Base-by-base conservation (phyloP, 495 filamentous ascomycete species). In the Podospora didyma region DNA sequence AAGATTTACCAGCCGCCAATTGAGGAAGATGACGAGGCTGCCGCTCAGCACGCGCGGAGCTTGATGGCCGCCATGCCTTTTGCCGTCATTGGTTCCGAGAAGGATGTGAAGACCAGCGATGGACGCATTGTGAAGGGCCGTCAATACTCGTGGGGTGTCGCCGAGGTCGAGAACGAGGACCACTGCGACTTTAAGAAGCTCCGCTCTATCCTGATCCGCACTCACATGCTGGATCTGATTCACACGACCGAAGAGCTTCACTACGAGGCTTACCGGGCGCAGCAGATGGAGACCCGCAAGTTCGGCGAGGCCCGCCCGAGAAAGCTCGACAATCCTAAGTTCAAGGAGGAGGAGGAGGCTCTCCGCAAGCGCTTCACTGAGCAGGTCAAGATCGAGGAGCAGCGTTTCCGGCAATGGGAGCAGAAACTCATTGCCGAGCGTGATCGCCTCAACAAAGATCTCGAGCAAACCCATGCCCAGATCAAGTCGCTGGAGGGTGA, bases 141-240 rank as follows among this genome's bases (percentile, higher is more conserved):
- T 51, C 94, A 97, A 75, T 98, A 98, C 73, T 89, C 91, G 51
- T 98, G 94, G 94, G 94, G 94, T 78, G 94, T 97, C 60, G 94
- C 95, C 54, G 94, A 98, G 73, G 94, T 98, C 50, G 94, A 98
- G 84, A 97, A 98, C 73, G 94, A 98, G 73, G 94, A 97, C 59
- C 94, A 98, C 85, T 98, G 94, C 75, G 94, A 98, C 77, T 98
- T 98, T 79, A 98, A 98, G 88, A 98, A 98, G 80, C 88, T 98
- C 58, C 92, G 94, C 62, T 96, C 92, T 19, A 97, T 97, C 67
- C 82, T 98, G 60, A 97, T 98, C 79, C 91, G 94, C 67, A 98
- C 95, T n/a, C 94, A 98, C 80, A 98, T 98, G 94, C 86, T 98
- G 57, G 94, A 98, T 68, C 86, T 98, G 46, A 98, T 98, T 73